These are phyloP conservation scores for Mortierella antarctica DNA, from an alignment of 192 early-diverging fungal genomes.

Conservation along the genomic window DNA sequence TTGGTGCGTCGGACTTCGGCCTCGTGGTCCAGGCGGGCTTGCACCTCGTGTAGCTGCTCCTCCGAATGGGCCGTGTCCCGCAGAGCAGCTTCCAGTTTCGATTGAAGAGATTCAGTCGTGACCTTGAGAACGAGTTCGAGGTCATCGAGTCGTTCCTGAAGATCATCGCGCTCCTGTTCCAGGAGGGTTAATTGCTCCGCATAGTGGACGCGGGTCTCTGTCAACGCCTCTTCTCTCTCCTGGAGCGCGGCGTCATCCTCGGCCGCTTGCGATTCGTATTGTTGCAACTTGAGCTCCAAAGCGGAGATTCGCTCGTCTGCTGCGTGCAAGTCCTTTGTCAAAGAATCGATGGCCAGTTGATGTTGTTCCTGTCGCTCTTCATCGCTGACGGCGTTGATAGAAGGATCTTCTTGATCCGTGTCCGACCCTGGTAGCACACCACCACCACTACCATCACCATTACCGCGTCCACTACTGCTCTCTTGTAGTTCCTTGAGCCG, in stretches of 20 bases:
- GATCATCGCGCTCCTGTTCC: constrained; percentile 34
- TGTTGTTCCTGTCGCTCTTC: constrained; percentile 12
- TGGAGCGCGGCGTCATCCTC: constrained; percentile 25
- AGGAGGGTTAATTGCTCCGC: constrained; percentile 18
- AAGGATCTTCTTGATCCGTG: constrained; percentile 3
- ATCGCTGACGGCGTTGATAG: not conserved
- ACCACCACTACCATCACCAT: constrained; percentile 1
- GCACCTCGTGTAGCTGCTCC: constrained; percentile 45
- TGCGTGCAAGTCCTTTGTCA: constrained; percentile 31
- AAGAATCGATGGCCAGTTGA: constrained; percentile 18
- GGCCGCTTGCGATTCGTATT: constrained; percentile 36
- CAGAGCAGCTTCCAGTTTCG: constrained; percentile 41
- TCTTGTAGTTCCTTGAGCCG: constrained; percentile 11
- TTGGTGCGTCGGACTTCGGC: constrained; percentile 34
- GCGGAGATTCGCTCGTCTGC: constrained; percentile 44
- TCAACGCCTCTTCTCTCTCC: constrained; percentile 9
- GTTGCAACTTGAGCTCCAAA: constrained; percentile 39
- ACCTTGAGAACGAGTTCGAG: constrained; percentile 18
- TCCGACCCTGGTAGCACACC: too few relatives aligned
- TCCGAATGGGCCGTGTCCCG: constrained; percentile 51
- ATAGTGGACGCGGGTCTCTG: constrained; percentile 12
- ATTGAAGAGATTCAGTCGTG: constrained; percentile 44
- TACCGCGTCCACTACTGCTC: constrained; percentile 3
- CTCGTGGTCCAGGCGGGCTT: constrained; percentile 36
- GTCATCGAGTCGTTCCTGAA: constrained; percentile 32